These are phyloP conservation scores for Alnus rubra DNA, from an alignment of 306 rosid species.

Conservation along the genomic window DNA sequence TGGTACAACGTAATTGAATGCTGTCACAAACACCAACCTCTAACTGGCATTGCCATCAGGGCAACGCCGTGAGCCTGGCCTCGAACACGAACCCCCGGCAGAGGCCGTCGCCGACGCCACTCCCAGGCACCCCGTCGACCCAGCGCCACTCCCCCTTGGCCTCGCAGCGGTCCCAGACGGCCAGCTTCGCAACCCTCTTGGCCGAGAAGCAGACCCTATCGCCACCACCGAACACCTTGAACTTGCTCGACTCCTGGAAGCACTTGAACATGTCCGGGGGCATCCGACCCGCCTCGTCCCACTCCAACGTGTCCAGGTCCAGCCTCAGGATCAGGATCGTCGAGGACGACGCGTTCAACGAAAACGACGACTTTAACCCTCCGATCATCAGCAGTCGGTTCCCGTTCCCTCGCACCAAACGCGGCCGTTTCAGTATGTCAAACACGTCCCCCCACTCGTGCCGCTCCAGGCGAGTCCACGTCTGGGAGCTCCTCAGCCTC, in stretches of 20 bases:
- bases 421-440: conserved; percentile 75
- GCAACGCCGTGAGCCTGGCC: conserved; percentile 71
- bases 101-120: conserved; percentile 65
- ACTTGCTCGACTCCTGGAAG: conserved; percentile 77
- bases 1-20: neutral
- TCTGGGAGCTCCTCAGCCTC: conserved; percentile 27
- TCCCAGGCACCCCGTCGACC: conserved; percentile 62
- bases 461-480: conserved; percentile 67
- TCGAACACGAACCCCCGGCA: conserved; percentile 70
- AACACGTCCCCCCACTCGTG: conserved; percentile 88
- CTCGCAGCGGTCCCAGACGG: conserved; percentile 60
- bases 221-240: conserved; percentile 78
- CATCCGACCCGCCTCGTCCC: conserved; percentile 93
- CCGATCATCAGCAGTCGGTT: conserved; percentile 73
- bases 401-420: conserved; percentile 64
- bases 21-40: conserved; percentile 8
- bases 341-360: conserved; percentile 70
- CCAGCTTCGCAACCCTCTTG: conserved; percentile 65
- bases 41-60: conserved; percentile 37
- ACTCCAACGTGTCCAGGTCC: conserved; percentile 64
- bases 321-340: conserved; percentile 71
- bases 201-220: conserved; percentile 79
- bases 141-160: conserved; percentile 66
- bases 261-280: conserved; percentile 71
- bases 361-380: conserved; percentile 73